Evolutionary conservation across 2,329 filamentous ascomycete species (phyloP).

Genomic region (Colletotrichum trifolii): DNA sequence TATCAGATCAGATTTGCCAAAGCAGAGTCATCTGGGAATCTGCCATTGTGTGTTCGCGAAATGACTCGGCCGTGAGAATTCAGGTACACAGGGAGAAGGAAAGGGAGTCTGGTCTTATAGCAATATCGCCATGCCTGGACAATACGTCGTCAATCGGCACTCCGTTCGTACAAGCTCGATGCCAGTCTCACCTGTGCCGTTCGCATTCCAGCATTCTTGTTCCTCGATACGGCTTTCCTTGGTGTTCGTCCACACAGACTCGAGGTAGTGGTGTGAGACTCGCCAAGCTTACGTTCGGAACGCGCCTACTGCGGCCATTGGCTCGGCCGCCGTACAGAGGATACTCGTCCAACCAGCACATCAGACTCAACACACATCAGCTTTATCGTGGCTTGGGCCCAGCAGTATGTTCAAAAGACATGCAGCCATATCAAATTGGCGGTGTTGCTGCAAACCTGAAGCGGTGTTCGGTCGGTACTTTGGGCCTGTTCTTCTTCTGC

Average conservation of each 20-base stretch:
- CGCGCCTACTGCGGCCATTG: conserved; percentile 18
- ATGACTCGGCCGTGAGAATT: not conserved
- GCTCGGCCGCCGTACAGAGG: conserved; percentile 6
- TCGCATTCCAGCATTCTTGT: conserved; percentile 24
- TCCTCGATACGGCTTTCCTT: not conserved
- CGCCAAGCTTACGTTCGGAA: conserved; percentile 24
- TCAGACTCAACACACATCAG: not conserved
- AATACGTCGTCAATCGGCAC: not conserved
- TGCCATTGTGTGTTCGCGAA: not conserved
- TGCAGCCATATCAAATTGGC: too few species aligned
- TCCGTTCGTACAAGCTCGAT: not conserved
- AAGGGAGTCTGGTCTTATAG: conserved; percentile 28
- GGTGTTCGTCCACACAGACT: not conserved
- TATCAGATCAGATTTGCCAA: not conserved
- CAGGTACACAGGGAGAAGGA: conserved; percentile 23
- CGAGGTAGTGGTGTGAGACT: conserved; percentile 13
- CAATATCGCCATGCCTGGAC: conserved; percentile 1
- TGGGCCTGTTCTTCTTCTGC: too few species aligned
- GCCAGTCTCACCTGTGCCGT: conserved; percentile 14
- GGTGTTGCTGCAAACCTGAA: too few species aligned
- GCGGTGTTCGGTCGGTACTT: too few species aligned
- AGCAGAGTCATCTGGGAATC: too few species aligned
- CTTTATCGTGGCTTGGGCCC: not conserved
- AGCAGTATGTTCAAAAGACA: too few species aligned
- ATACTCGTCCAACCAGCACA: conserved; percentile 2